Evolutionary conservation across 495 filamentous ascomycete species (phyloP).

Genomic region (Letharia lupina): DNA sequence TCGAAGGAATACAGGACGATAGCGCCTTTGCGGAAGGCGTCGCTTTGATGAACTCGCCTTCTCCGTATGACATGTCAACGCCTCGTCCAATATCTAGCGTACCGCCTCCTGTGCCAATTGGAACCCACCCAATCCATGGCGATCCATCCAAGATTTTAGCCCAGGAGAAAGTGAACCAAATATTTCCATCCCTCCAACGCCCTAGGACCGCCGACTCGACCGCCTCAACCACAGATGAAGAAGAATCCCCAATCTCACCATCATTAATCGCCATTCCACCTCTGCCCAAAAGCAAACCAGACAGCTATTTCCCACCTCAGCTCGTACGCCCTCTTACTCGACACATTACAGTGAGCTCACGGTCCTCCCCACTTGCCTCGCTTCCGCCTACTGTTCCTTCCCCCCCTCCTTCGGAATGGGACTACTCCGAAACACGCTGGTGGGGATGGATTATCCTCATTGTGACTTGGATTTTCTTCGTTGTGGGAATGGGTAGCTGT

Average conservation of each 20-base stretch:
- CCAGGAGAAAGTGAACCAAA: slow-evolving; percentile 41
- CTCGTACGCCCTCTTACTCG: slow-evolving; percentile 11
- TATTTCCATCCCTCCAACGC: slow-evolving; percentile 40
- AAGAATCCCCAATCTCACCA: slow-evolving; percentile 58
- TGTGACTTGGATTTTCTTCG: slow-evolving; percentile 89
- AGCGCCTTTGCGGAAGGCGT: not conserved
- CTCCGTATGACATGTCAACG: slow-evolving; percentile 24
- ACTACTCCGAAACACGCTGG: slow-evolving; percentile 88
- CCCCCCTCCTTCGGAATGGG: slow-evolving; percentile 51
- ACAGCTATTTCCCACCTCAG: slow-evolving; percentile 54
- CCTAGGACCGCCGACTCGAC: slow-evolving; percentile 28
- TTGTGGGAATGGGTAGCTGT: slow-evolving; percentile 90
- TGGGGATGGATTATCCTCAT: slow-evolving; percentile 92
- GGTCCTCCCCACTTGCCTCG: slow-evolving; percentile 38
- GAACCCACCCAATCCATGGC: slow-evolving; percentile 22
- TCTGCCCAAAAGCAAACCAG: slow-evolving; percentile 41
- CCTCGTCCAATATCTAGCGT: slow-evolving; percentile 19
- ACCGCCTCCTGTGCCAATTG: slow-evolving; percentile 22
- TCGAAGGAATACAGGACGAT: slow-evolving; percentile 32
- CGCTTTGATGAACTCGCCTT: slow-evolving; percentile 10
- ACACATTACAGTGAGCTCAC: slow-evolving; percentile 52
- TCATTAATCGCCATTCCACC: slow-evolving; percentile 20
- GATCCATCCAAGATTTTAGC: slow-evolving; percentile 34
- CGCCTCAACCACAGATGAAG: slow-evolving; percentile 69
- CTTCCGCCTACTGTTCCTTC: slow-evolving; percentile 28